Base-by-base conservation (phyloP, 352 stramenopile genomes). In the Plasmopara muralis region DNA sequence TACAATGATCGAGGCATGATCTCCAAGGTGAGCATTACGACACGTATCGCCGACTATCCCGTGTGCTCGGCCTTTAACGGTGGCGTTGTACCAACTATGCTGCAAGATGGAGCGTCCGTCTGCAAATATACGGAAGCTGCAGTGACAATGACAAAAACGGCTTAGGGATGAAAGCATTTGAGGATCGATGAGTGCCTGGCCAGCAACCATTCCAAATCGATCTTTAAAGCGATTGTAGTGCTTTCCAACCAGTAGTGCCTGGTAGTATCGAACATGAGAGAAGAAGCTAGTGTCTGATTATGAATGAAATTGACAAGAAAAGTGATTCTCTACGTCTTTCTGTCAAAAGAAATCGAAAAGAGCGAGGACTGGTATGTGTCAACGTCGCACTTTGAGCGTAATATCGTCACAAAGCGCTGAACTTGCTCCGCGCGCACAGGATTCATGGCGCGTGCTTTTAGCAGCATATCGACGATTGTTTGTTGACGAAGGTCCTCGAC, bases 401-500 rank as follows among this genome's bases (percentile, higher is more conserved):
- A 38, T 29, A 33, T 56, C 43, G 55, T 61, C 40, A 85, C 63
- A 45, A 68, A 83, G 15, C 25, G 54, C 12, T 40, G 16, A 12
- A 78, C 72, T 9, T 54, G 55, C 34, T 57, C 55, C 0, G 63
- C 62, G 39, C 61, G 61, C 6, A 25, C 29, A n/a, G 42, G 15
- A n/a, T 64, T 53, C 39, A 72, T 39, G 5, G 42, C 41, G 18
- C 66, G 54, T 6, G 50, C 59, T 13, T 85, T 71, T 42, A 74
- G 77, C 47, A 88, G 66, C 57, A 88, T 48, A 38, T 72, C 72
- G 13, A 85, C 73, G 0, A 60, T 64, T 9, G 53, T 66, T 50
- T 88, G 77, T 47, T 86, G 74, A 0, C 77, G 72, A 52, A 85
- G 62, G 40, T 88, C 77, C 15, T 82, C 73, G 14, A 77, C 61